Evolutionary conservation across 2,329 filamentous ascomycete genomes (phyloP).

Genomic region (Reticulascus tulasneorum): DNA sequence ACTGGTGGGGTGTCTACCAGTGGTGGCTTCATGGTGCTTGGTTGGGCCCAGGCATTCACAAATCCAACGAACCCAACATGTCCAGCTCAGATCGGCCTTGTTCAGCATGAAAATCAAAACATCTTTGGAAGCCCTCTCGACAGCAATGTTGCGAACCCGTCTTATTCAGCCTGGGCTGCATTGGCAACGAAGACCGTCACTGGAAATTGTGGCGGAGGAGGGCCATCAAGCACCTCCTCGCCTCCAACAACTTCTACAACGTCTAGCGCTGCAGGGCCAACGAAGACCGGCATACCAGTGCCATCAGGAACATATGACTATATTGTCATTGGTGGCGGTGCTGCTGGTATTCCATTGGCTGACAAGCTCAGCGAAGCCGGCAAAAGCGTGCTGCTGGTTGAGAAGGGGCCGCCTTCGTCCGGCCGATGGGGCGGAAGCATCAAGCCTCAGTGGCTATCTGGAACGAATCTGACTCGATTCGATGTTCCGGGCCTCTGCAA

Average conservation of each 20-base stretch:
- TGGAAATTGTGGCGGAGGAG: constrained; percentile 26
- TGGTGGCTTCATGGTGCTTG: constrained; percentile 41
- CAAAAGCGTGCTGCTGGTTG: constrained; percentile 60
- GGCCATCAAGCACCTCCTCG: constrained; percentile 23
- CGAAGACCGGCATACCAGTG: constrained; percentile 28
- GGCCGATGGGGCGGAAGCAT: constrained; percentile 61
- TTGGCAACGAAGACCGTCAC: constrained; percentile 37
- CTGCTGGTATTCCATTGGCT: constrained; percentile 57
- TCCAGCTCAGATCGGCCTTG: constrained; percentile 39
- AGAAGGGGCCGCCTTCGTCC: constrained; percentile 58
- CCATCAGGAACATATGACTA: constrained; percentile 50
- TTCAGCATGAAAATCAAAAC: constrained; percentile 52
- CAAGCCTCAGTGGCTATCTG: constrained; percentile 57
- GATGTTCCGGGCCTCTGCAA: constrained; percentile 70
- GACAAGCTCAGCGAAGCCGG: constrained; percentile 61
- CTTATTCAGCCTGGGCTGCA: constrained; percentile 39
- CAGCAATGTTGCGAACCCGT: constrained; percentile 30
- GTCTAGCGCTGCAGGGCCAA: constrained; percentile 16
- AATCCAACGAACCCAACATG: constrained; percentile 37
- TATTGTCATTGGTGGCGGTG: constrained; percentile 60
- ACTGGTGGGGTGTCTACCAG: constrained; percentile 40
- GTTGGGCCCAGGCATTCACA: constrained; percentile 50
- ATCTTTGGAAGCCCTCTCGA: constrained; percentile 42
- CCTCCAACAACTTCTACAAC: constrained; percentile 12
- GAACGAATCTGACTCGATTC: constrained; percentile 62